Evolutionary conservation across 2,329 filamentous ascomycete genomes (phyloP), one percentile per base, ranked within the genome.

Genomic region (Aureobasidium namibiae): DNA sequence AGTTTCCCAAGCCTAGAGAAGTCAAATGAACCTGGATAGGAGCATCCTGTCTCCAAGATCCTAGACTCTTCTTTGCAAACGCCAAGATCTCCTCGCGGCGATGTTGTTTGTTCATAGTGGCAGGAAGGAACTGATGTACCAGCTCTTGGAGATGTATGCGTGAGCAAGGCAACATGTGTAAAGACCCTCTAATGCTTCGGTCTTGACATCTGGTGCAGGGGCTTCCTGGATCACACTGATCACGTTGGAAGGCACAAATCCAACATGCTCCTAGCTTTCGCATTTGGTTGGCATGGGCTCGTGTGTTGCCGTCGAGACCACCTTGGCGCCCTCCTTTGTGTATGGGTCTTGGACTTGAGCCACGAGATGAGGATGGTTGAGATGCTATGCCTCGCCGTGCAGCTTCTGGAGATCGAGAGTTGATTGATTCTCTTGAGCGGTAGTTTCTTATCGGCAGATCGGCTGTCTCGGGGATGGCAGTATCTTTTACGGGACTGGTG

Each of bases 221-320:
- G 11, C 66, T 65, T 24, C 67, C 66, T 36, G 68, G 65, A 38
- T 64, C 60, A 48, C 66, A 67, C 61, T 65, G 45, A 18, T 58
- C 77, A 65, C 76, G 70, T 62, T 79, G 76, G 50, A 79, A 67
- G 4, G 72, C 73, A 61, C 77, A 79, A 29, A 75, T 71, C 77
- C 77, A 79, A 60, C 77, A 79, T 10, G 76, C 74, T 23, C 73
- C 73, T 8, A 73, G 70, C 56, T 75, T 75, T 14, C 77, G 74
- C 75, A 78, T 77, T 41, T 72, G 69, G 50, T 74, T 72, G 42
- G 73, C 76, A 54, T 73, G 71, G 61, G 73, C 72, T 67, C 72
- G 67, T 61, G 71, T 67, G 34, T 72, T 72, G 44, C 70, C 73
- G 45, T 70, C 68, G 49, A 75, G 70, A 2, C 66, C 67, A 21